These are phyloP conservation scores for Talaromyces sp. DNA, from an alignment of 2,329 filamentous ascomycete species.

Conservation along the genomic window DNA sequence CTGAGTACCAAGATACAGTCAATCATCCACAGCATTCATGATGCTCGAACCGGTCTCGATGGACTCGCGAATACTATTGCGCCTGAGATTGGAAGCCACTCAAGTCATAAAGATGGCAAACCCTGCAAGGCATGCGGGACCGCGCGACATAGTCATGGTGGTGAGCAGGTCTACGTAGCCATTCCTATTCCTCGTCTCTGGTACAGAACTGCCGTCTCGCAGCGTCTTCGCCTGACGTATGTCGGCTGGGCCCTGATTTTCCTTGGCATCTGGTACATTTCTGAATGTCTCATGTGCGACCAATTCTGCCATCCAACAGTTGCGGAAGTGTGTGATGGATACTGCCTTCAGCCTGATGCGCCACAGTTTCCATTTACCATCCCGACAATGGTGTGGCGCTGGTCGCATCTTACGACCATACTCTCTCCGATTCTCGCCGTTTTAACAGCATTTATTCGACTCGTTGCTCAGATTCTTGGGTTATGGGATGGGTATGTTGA, in stretches of 20 bases:
- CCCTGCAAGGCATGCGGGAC: slow-evolving; percentile 19
- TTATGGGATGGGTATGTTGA: slow-evolving; percentile 41
- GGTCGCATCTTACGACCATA: slow-evolving; percentile 33
- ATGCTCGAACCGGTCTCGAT: slow-evolving; percentile 35
- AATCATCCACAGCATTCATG: slow-evolving; percentile 35
- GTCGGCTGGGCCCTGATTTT: slow-evolving; percentile 36
- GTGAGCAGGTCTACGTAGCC: slow-evolving; percentile 25
- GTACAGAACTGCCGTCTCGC: slow-evolving; percentile 22
- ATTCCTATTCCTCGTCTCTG: slow-evolving; percentile 34
- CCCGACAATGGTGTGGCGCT: slow-evolving; percentile 49
- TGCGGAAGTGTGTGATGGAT: slow-evolving; percentile 44
- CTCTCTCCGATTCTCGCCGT: slow-evolving; percentile 27
- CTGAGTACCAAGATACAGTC: slow-evolving; percentile 36
- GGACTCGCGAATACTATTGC: slow-evolving; percentile 34
- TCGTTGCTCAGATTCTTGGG: slow-evolving; percentile 32
- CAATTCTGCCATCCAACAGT: slow-evolving; percentile 49
- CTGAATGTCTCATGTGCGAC: slow-evolving; percentile 46
- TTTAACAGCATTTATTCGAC: slow-evolving; percentile 23
- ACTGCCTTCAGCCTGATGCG: slow-evolving; percentile 47
- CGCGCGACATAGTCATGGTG: slow-evolving; percentile 11
- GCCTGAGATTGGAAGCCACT: slow-evolving; percentile 5
- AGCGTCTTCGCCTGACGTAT: slow-evolving; percentile 29
- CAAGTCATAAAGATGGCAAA: background rate
- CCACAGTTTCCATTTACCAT: slow-evolving; percentile 53
- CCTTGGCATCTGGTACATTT: slow-evolving; percentile 45